phyloP scores from a whole-genome alignment of 1,284 basidiomycete species.

The Heterobasidion annosum region DNA sequence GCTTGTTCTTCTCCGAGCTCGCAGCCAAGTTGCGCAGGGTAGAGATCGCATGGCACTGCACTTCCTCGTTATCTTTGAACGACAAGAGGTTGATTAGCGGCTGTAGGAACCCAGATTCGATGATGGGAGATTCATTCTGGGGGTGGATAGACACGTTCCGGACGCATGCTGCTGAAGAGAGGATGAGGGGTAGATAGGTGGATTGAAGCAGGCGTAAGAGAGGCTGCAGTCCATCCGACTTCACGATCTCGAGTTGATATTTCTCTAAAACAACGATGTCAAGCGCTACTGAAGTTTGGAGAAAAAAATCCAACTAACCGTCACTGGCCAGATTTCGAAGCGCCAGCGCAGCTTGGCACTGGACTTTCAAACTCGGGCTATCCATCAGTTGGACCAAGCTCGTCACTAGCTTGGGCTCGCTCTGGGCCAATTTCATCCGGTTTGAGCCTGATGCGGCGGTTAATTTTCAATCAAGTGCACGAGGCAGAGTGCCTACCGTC shows the following conservation, averaged over 20 bases:
- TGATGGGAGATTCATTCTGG: slow-evolving; percentile 97
- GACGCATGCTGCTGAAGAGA: slow-evolving; percentile 97
- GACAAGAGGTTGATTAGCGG: slow-evolving; percentile 94
- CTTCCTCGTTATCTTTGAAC: slow-evolving; percentile 99
- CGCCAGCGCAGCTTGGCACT: slow-evolving; percentile 97
- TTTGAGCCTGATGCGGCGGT: slow-evolving; percentile 53
- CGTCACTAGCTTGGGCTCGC: slow-evolving; percentile 91
- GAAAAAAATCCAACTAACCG: slow-evolving; percentile 40
- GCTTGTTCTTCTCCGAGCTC: slow-evolving; percentile 97
- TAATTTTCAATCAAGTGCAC: slow-evolving; percentile 1
- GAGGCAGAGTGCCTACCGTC: slow-evolving; percentile 50
- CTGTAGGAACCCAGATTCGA: slow-evolving; percentile 95
- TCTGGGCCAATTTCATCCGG: slow-evolving; percentile 92
- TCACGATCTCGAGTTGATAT: slow-evolving; percentile 98
- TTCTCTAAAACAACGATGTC: slow-evolving; percentile 61
- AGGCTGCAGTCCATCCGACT: slow-evolving; percentile 88
- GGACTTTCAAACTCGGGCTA: slow-evolving; percentile 94
- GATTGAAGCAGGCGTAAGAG: slow-evolving; percentile 94
- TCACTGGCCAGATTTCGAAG: slow-evolving; percentile 96
- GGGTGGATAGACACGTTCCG: slow-evolving; percentile 99
- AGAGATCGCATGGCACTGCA: slow-evolving; percentile 99
- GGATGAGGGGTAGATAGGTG: slow-evolving; percentile 96
- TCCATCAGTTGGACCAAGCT: slow-evolving; percentile 97
- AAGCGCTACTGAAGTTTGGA: neutral
- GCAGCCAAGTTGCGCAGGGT: slow-evolving; percentile 96